Base-by-base conservation (phyloP, 2,329 filamentous ascomycete species). In the Diplodia sapinea region DNA sequence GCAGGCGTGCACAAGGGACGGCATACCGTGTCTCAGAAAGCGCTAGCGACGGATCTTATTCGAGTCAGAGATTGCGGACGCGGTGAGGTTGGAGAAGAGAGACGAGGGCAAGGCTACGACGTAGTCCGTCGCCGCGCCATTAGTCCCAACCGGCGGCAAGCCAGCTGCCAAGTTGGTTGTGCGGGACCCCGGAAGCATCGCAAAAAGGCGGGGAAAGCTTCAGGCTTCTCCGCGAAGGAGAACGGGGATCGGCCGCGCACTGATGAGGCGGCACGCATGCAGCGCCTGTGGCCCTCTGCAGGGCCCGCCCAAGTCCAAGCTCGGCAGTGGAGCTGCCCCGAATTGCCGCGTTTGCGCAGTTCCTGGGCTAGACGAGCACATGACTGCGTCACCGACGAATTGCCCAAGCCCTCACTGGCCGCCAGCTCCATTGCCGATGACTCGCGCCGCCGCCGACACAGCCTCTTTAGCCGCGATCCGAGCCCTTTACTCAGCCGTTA, bases 201-300 rank as follows among this genome's bases (percentile, higher is more conserved):
- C 59, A 38, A 63, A 63, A 63, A 63, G 59, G 59, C 59, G 59
- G 59, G 59, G 59, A 63, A 63, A 63, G 59, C 59, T 63, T 63
- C 59, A 63, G 29, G 59, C 59, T 63, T 63, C 59, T 63, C 59
- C 59, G 59, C 59, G 59, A 51, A 63, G 38, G 59, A 51, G 59
- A 61, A 61, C 59, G 59, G 59, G 43, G 59, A 63, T 63, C 59
- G 47, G 31, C 59, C 29, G 59, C 43, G 59, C n/a, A 51, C 43
- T 63, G 43, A 47, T 47, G 59, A 51, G 57, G 57, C 57, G 40
- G 23, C 57, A 62, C 57, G 57, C 59, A 63, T 51, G 47, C 31
- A 50, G 47, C 59, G 26, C 20, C 23, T 26, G 23, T 26, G 23
- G 23, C 23, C 43, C 59, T 23, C 59, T 51, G 59, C 59, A 63